Evolutionary conservation across 768 basidiomycete species (phyloP), one percentile per base, ranked within the genome.

Genomic region (Amanita exitialis): DNA sequence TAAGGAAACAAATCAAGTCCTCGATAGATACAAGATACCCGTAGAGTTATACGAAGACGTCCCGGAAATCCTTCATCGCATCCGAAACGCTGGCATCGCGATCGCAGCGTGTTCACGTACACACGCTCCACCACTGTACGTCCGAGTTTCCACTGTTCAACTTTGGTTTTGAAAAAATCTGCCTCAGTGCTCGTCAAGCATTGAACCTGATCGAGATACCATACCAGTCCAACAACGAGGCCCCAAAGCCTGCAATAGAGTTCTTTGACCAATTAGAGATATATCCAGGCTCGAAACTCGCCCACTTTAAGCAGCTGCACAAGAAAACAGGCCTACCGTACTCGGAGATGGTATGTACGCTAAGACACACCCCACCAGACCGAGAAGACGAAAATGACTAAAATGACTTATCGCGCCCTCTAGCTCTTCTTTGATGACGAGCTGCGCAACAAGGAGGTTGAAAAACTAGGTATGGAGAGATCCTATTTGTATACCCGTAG

Each of bases 21-120:
- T 74, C 7, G 82, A 84, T 58, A 71, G 82, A 54, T 66, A 82
- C 51, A 74, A 76, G 34, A 64, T 77, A 28, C 62, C 60, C 20
- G 77, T 93, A 37, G 69, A 72, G 2, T 90, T 95, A 64, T 95
- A 88, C 64, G 66, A 69, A 35, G 83, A 93, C 51, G 87, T 93
- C 0, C 79, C 90, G 0, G 66, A 72, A 16, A 87, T 96, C 45
- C 64, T 93, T 30, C 79, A 82, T 50, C 69, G 70, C 9, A 64
- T 87, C 49, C 75, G 71, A 28, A 63, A 59, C 4, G 73, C 68
- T 2, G 75, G 63, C 12, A 74, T 80, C 0, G 49, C 45, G 2
- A 72, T 90, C 45, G 86, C 86, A 0, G 86, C 82, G 1, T 85
- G 84, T 51, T 91, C 88, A 6, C 71, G 90, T 39, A 90, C 90